A percentile compares a stretch with the other conserved stretches of the same genome.
Evolutionary conservation across 306 rosid species (phyloP).

Genomic region (Citrullus colocynthis): DNA sequence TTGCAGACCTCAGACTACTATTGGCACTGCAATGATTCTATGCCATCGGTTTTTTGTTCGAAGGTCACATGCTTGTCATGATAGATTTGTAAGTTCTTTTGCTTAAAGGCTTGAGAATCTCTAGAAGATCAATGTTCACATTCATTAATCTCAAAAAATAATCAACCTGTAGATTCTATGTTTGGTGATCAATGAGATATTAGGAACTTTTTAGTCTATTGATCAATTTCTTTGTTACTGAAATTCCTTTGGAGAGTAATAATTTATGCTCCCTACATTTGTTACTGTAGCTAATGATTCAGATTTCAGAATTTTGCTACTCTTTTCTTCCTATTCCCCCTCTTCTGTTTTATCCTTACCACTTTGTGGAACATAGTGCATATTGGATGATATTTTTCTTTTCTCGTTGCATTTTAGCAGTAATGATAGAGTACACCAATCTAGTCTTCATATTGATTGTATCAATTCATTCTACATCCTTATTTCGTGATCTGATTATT

Average conservation of each 20-base stretch:
- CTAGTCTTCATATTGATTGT: neutral
- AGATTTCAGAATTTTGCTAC: neutral
- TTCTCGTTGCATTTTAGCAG: neutral
- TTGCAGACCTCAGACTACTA: constrained; percentile 88
- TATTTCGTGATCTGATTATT: neutral
- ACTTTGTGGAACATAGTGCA: neutral
- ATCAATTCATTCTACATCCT: neutral
- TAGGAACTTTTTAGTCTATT: neutral
- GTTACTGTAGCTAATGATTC: neutral
- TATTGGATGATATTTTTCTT: neutral
- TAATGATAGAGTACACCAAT: neutral
- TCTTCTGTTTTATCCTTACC: neutral
- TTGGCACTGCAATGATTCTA: constrained; percentile 94
- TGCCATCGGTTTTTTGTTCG: constrained; percentile 96
- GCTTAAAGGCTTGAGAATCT: neutral
- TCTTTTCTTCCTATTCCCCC: neutral
- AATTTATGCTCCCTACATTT: neutral
- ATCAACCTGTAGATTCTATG: neutral
- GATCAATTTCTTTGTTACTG: neutral
- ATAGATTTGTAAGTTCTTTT: constrained; percentile 72
- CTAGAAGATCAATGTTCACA: neutral
- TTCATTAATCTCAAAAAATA: neutral
- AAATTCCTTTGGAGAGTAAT: neutral
- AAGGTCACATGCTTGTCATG: constrained; percentile 88
- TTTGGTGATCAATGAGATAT: neutral